Evolutionary conservation across 148 eudicot genomes (phyloP), one percentile per base, ranked within the genome.

Genomic region (Arctostaphylos glauca): DNA sequence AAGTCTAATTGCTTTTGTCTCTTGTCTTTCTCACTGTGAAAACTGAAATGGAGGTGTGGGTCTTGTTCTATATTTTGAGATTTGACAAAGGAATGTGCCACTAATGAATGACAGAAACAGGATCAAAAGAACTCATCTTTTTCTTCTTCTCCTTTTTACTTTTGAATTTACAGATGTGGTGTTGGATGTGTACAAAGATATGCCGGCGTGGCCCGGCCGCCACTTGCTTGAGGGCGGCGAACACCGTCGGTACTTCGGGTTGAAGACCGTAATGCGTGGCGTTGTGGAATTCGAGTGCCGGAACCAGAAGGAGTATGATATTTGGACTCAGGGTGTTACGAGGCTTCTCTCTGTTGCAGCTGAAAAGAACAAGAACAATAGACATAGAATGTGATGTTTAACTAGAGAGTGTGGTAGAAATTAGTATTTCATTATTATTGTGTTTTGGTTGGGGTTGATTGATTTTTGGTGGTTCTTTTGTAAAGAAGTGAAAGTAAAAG

Each of bases 121-220:
- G 84, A 82, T 85, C 87, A 62, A 88, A 87, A 88, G 87, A 8
- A 21, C 16, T 31, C 71, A 66, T 60, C 71, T 66, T 66, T 88
- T 86, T 80, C 83, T 84, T 53, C 60, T 76, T 86, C 77, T 78
- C 46, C 31, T 12, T 4, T 74, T 60, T 76, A 1, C 1, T 82
- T 23, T 3, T 85, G 67, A 55, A 81, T 67, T 79, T 62, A 78
- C 87, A 94, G 97, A 96, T 90, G 86, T 92, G 80, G 99, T 96
- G 79, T 68, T 94, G 84, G 99, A 93, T 70, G 99, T 96, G 80
- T 80, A 91, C 77, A 93, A 89, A 90, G 91, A 94, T 81, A 89
- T 93, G 86, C 97, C 98, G 3, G 98, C 99, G 0, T 96, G 99
- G 98, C 91, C 98, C 1, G 99, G 99, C 74, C 97, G 99, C 38